These are phyloP conservation scores for Gomphus bonarii DNA, from an alignment of 1,284 basidiomycete species.

Conservation along the genomic window DNA sequence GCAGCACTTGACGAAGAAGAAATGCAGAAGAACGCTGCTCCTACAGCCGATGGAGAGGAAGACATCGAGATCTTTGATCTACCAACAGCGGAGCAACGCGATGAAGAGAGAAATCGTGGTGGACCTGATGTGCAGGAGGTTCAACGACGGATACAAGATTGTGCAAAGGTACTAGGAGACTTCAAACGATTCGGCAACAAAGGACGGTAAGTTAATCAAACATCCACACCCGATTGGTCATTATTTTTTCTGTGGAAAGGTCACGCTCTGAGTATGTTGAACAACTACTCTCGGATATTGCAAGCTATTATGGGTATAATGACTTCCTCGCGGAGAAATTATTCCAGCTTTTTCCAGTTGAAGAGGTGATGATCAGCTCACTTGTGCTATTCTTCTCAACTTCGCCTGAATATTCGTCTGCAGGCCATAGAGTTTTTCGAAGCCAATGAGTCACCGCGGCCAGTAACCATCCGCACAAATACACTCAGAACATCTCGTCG, in stretches of 20 bases:
- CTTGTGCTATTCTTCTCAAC: constrained; percentile 1
- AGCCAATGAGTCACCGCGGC: constrained; percentile 92
- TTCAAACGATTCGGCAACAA: constrained; percentile 61
- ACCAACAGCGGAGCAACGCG: constrained; percentile 75
- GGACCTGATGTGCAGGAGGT: constrained; percentile 76
- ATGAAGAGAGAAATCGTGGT: constrained; percentile 63
- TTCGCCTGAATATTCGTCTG: constrained; percentile 3
- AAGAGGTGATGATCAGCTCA: constrained; percentile 54
- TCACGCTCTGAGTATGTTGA: constrained; percentile 84
- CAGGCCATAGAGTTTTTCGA: constrained; percentile 98
- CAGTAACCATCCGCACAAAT: constrained; percentile 97
- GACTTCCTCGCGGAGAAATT: constrained; percentile 92
- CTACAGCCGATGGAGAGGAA: constrained; percentile 49
- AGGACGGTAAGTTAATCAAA: constrained; percentile 48
- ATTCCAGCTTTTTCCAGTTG: constrained; percentile 87
- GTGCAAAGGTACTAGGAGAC: constrained; percentile 71
- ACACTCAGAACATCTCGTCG: constrained; percentile 89
- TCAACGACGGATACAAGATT: constrained; percentile 83
- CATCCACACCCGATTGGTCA: not conserved
- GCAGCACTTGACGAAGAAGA: constrained; percentile 50
- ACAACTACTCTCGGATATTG: constrained; percentile 83
- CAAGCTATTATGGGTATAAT: constrained; percentile 97
- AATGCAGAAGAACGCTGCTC: constrained; percentile 39
- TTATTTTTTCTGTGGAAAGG: constrained; percentile 28
- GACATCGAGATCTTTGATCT: constrained; percentile 61